phyloP scores from a whole-genome alignment of 345 rosid species.

The Dimocarpus longan region DNA sequence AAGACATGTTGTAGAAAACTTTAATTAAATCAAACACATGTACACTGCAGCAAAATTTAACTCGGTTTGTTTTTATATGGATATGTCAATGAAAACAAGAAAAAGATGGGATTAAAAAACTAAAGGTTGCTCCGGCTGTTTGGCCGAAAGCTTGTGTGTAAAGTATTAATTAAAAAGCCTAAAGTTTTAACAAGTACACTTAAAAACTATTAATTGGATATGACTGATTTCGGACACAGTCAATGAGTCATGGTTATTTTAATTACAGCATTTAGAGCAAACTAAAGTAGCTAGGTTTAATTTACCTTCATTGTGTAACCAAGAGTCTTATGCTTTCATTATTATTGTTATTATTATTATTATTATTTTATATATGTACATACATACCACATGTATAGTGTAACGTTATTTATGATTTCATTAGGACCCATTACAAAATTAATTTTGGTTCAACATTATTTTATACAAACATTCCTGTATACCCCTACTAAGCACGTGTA shows the following conservation, averaged over 20 bases:
- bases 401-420: neutral
- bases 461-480: neutral
- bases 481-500: neutral
- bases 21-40: neutral
- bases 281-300: neutral
- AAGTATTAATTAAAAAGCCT: neutral
- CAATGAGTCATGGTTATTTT: neutral
- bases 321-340: neutral
- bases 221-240: neutral
- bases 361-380: too few relatives aligned
- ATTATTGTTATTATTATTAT: too few relatives aligned
- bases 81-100: neutral
- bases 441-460: neutral
- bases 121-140: neutral
- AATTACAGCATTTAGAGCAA: neutral
- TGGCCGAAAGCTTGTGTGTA: conserved; percentile 16
- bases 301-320: neutral
- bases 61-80: neutral
- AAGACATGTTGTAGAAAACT: neutral
- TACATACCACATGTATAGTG: neutral
- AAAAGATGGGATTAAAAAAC: neutral
- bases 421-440: neutral
- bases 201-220: neutral
- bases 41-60: neutral
- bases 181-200: neutral